Base-by-base conservation (phyloP, 2,329 filamentous ascomycete species). In the Clarireedia hainanense region DNA sequence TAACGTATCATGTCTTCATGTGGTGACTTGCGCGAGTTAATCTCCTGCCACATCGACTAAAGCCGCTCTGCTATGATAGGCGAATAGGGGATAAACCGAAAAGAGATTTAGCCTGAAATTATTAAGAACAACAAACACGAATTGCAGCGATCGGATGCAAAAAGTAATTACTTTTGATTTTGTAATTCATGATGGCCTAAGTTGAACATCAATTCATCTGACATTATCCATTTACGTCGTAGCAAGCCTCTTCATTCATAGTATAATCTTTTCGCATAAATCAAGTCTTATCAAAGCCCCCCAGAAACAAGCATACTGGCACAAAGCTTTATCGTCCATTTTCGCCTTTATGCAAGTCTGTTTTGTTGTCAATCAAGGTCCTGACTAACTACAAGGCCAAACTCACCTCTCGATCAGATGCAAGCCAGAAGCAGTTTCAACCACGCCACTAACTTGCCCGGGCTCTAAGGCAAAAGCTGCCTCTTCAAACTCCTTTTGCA, bases 401-500 rank as follows among this genome's bases (percentile, higher is more conserved):
- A 46, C 62, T 42, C 61, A 95, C 90, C 91, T 86, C 75, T 97
- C 88, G 73, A 99, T 99, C 73, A 99, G 77, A 75, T 99, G 94
- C 68, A 97, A 77, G 1, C 94, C 94, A 52, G 91, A 96, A 50
- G 91, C 91, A 40, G 94, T 96, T 73, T 96, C 88, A 12, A 97
- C 87, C 39, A 96, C 79, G 47, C 80, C 78, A 73, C 91, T 96
- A 68, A 97, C 84, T 73, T 96, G 83, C 36, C 91, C 91, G 2
- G 86, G 85, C 72, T 91, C 81, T 55, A 99, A 78, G n/a, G 81
- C 85, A 74, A 99, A 99, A 1, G 94, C 88, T 4, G 91, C 91
- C 56, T 96, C 90, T 74, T 99, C 94, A 68, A 99, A 99, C 74
- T 96, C 92, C 76, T 91, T 92, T 72, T 99, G 94, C 94, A 99